Percentiles rank a stretch among this genome's conserved stretches.
These are phyloP conservation scores for Microbotryomycetes sp. DNA, from an alignment of 1,284 basidiomycete species.

Conservation along the genomic window DNA sequence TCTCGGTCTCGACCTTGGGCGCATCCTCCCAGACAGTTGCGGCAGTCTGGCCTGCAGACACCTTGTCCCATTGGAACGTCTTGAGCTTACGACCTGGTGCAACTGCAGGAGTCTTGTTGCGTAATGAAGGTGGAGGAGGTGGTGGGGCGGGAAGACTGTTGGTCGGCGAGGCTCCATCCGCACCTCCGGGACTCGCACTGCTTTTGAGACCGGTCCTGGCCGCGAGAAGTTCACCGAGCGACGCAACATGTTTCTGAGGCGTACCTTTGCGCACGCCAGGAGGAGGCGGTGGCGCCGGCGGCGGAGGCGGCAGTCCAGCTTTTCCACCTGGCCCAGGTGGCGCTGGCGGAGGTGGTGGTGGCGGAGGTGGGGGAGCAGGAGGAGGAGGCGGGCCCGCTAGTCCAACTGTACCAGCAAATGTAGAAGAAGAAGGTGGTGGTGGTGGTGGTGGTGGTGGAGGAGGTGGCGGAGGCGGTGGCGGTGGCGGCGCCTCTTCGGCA, in stretches of 20 bases:
- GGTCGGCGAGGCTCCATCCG: no score
- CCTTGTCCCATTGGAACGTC: constrained; percentile 97
- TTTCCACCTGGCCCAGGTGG: constrained; percentile 17
- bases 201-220: background rate
- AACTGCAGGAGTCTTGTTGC: background rate
- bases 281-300: constrained; percentile 30
- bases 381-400: constrained; percentile 29
- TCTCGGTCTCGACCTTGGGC: constrained; percentile 42
- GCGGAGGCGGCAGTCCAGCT: constrained; percentile 37
- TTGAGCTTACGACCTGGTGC: constrained; percentile 72
- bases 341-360: constrained; percentile 41
- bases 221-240: constrained; percentile 21
- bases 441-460: constrained; percentile 16
- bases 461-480: constrained; percentile 10
- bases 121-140: background rate
- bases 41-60: constrained; percentile 70
- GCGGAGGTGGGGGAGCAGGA: constrained; percentile 29
- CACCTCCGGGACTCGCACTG: background rate
- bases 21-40: constrained; percentile 84
- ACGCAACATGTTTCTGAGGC: constrained; percentile 37
- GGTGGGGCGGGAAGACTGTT: background rate
- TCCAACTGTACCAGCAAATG: background rate
- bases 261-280: constrained; percentile 28
- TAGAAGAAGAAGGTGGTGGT: constrained; percentile 7
- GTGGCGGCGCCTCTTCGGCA: constrained; percentile 5